A percentile compares a stretch with the other conserved stretches of the same genome.
These are phyloP conservation scores for Curvularia sp. DNA, from an alignment of 2,329 filamentous ascomycete genomes.

Conservation along the genomic window DNA sequence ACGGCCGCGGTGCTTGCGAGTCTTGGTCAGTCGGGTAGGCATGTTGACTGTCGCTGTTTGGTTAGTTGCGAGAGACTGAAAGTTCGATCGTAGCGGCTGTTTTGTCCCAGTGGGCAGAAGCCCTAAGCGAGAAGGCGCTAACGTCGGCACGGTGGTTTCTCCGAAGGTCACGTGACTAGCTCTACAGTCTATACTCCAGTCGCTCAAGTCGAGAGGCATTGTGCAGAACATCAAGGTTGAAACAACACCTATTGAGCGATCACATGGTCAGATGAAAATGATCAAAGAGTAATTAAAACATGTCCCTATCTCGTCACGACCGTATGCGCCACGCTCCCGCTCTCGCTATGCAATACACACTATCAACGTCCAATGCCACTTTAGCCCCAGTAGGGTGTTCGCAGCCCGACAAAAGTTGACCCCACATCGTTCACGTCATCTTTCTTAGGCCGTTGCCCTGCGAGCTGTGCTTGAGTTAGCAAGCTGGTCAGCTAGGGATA, in stretches of 20 bases:
- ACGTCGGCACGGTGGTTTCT: conserved; percentile 11
- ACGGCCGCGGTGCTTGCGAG: conserved; percentile 74
- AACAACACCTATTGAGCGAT: no score
- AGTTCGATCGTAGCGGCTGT: conserved; percentile 9
- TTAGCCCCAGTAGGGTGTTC: conserved; percentile 52
- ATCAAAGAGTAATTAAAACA: conserved; percentile 9
- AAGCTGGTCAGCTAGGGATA: neutral
- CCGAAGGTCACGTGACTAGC: conserved; percentile 9
- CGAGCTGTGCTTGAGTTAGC: conserved; percentile 52
- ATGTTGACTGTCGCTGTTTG: conserved; percentile 38
- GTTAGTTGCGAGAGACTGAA: conserved; percentile 35
- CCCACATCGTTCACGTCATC: conserved; percentile 59
- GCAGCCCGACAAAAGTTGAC: conserved; percentile 49
- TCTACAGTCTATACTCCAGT: neutral
- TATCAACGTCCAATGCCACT: conserved; percentile 10
- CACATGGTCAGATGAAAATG: neutral
- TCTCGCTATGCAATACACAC: conserved; percentile 41
- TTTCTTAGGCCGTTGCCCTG: conserved; percentile 72
- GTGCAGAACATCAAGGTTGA: neutral
- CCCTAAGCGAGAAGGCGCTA: conserved; percentile 25
- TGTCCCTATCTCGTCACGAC: conserved; percentile 14
- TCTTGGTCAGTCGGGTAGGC: conserved; percentile 45
- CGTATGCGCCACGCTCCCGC: conserved; percentile 14
- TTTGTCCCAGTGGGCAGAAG: conserved; percentile 22
- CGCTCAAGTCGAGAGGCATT: no score